These are phyloP conservation scores for Ceratocystis harringtonii DNA, from an alignment of 2,329 filamentous ascomycete genomes.

Conservation along the genomic window DNA sequence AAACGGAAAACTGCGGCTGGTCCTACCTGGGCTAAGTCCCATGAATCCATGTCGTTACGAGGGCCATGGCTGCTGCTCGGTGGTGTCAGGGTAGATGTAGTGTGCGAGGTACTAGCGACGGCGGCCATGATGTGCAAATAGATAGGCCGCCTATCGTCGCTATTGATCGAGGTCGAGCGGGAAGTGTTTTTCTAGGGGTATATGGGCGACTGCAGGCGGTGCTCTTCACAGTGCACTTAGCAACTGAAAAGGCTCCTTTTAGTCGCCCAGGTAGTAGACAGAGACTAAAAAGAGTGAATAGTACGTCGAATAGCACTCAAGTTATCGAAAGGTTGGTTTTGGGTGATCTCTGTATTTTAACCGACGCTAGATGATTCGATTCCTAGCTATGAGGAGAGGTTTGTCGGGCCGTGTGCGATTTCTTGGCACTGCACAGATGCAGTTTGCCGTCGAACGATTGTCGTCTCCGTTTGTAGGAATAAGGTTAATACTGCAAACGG, in stretches of 20 bases:
- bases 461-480: neutral
- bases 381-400: neutral
- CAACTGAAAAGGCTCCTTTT: slow-evolving; percentile 12
- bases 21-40: slow-evolving; percentile 12
- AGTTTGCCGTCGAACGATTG: neutral
- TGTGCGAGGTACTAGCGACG: slow-evolving; percentile 8
- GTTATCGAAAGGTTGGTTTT: neutral
- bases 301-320: neutral
- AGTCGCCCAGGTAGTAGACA: slow-evolving; percentile 8
- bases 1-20: neutral
- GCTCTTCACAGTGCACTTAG: slow-evolving; percentile 12
- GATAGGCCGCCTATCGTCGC: neutral
- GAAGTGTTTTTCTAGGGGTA: neutral
- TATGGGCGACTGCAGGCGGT: slow-evolving; percentile 11
- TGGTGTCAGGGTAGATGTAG: slow-evolving; percentile 14
- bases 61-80: slow-evolving; percentile 14
- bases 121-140: slow-evolving; percentile 8
- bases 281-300: neutral
- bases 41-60: neutral
- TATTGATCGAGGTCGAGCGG: neutral
- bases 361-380: neutral
- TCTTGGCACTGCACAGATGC: neutral
- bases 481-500: neutral
- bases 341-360: no score
- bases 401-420: neutral